Evolutionary conservation across 148 eudicot species (phyloP), one percentile per base, ranked within the genome.

Genomic region (Spergularia marina): DNA sequence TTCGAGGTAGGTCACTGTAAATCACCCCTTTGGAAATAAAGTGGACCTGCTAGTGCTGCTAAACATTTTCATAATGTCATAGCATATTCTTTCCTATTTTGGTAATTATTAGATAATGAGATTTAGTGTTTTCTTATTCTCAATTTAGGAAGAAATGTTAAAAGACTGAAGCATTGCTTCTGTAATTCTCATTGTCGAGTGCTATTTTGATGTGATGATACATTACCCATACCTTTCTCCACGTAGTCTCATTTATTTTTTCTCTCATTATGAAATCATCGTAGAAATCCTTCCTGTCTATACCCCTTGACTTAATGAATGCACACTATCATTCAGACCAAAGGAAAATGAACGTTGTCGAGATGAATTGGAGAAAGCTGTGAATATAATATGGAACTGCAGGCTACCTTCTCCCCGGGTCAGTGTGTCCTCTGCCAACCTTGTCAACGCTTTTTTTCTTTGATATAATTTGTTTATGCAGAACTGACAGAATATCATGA

Each of bases 331-430:
- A 16, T 83, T 66, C 83, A 95, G 98, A 68, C 98, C 98, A 23
- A 90, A 89, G 82, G 94, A 90, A 84, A 95, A 92, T 81, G 94
- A 92, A 74, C 86, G 69, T 78, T 82, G 91, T 62, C 87, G 88
- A 59, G 84, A 95, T 80, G 94, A 95, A 78, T 76, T 95, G 83
- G 98, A 92, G 85, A 89, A 88, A 83, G 98, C 98, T 72, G 84
- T 95, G 63, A 85, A 92, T 68, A 88, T 95, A 51, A 95, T 95
- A 83, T 95, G 98, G 98, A 88, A 92, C 80, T 95, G 98, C 86
- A 79, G 89, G 69, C 86, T 92, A 76, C 98, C 98, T 59, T 95
- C 98, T n/a, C 98, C 98, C 25, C 84, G 98, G 82, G 98, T 95
- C 73, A 87, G 89, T 81, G 60, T 53, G 53, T 13, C 51, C 53